Evolutionary conservation across 202 grass and related monocot genomes (phyloP), one percentile per base, ranked within the genome.

Genomic region (Musa balbisiana): DNA sequence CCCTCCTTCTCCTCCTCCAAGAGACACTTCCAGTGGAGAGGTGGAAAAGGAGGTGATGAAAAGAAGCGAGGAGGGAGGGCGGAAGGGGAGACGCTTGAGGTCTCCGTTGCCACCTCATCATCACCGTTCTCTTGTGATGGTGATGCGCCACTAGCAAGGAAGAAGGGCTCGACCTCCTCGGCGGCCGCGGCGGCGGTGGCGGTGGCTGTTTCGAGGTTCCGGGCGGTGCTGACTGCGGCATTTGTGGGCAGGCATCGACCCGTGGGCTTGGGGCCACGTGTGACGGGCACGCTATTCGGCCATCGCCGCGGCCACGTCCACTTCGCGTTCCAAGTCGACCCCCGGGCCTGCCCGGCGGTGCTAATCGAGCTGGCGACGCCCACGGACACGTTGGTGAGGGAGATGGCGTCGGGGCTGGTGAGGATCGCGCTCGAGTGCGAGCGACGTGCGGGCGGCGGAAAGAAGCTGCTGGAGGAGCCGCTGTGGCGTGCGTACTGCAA

Each of bases 1-100:
- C 85, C 87, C 2, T 96, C 89, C n/a, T 96, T 91, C 77, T 90
- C 92, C 55, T 96, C 89, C 87, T 96, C 89, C 73, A 81, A 85
- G 72, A 87, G 92, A 71, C 82, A 96, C 78, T 96, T 96, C 83
- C 92, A 88, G 77, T 96, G 89, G 92, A 84, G 82, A 6, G 64
- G 90, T 19, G 87, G 85, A 3, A 86, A 76, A 55, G 70, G 24
- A 14, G 52, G 49, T 3, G 72, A 58, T 0, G 72, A 74, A 4
- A 74, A 56, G 72, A 74, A 19, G 14, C n/a, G 9, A 14, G 72
- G 51, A 56, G 55, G n/a, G 51, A 17, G 50, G 71, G 53, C 51
- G 13, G 52, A 27, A 27, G 27, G 33, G 72, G 72, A 74, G 72
- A 54, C 8, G 23, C 12, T 19, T 0, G 72, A 20, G 10, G 27